Evolutionary conservation across 768 basidiomycete genomes (phyloP).

Genomic region (Naganishia kalamii): DNA sequence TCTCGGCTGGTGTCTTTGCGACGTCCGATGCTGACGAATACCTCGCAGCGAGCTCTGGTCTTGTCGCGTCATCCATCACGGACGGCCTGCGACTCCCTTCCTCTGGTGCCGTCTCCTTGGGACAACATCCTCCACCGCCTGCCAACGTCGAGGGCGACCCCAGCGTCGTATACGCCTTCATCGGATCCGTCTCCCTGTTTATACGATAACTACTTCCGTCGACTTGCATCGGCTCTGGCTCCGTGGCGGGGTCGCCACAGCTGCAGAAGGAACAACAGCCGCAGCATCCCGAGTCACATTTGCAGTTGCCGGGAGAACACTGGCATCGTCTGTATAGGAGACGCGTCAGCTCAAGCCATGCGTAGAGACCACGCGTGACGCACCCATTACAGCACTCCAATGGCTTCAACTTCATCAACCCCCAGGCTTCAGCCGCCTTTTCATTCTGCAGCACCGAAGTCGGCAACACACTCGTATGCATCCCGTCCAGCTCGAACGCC

Average conservation of each 20-base stretch:
- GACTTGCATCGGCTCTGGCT: constrained; percentile 3
- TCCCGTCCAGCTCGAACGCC: constrained; percentile 26
- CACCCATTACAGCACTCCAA: constrained; percentile 45
- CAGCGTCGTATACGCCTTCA: not conserved
- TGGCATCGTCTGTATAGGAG: constrained; percentile 34
- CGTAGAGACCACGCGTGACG: not conserved
- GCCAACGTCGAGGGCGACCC: not conserved
- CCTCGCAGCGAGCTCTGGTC: not conserved
- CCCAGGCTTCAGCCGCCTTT: constrained; percentile 33
- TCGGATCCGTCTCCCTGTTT: not conserved
- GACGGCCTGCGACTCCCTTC: not conserved
- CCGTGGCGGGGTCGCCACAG: constrained; percentile 28
- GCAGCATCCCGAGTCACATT: constrained; percentile 45
- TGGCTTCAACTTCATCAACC: constrained; percentile 40
- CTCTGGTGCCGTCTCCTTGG: not conserved
- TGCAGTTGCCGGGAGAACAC: constrained; percentile 42
- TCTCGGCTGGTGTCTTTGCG: not conserved
- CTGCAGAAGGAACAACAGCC: constrained; percentile 43
- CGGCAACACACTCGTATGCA: constrained; percentile 38
- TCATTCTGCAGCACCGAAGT: constrained; percentile 29
- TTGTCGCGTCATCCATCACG: not conserved
- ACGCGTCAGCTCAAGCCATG: not conserved
- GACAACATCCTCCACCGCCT: not conserved
- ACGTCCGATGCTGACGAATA: not conserved
- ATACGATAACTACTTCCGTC: constrained; percentile 6